phyloP scores from a whole-genome alignment of 2,329 filamentous ascomycete genomes.

The Cladobotryum protrusum region DNA sequence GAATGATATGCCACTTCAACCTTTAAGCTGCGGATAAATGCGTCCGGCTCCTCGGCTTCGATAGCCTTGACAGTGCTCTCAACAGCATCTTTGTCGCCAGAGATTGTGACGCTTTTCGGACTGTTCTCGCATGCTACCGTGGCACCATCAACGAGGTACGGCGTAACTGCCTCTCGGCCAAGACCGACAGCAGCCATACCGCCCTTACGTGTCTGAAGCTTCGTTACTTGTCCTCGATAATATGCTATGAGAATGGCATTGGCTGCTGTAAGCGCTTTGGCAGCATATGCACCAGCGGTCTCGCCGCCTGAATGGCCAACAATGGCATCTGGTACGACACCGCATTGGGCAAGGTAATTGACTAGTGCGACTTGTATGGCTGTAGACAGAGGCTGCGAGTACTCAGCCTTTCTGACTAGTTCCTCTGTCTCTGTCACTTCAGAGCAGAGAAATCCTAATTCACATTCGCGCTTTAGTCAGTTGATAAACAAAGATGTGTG shows the following conservation, averaged over 20 bases:
- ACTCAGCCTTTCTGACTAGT: not conserved
- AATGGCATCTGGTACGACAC: not conserved
- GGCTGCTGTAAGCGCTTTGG: too few species aligned
- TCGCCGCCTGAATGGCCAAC: too few species aligned
- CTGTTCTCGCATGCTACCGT: constrained; percentile 32
- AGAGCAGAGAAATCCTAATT: not conserved
- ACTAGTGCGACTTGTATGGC: constrained; percentile 36
- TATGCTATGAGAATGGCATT: too few species aligned
- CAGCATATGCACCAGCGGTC: too few species aligned
- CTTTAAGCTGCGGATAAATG: constrained; percentile 26
- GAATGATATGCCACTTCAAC: constrained; percentile 40
- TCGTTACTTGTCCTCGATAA: too few species aligned
- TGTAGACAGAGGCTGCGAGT: constrained; percentile 23
- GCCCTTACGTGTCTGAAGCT: constrained; percentile 10
- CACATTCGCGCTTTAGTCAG: not conserved
- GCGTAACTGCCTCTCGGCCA: constrained; percentile 21
- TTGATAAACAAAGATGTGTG: not conserved
- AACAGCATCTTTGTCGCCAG: constrained; percentile 23
- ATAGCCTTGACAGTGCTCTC: constrained; percentile 22
- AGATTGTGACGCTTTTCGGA: constrained; percentile 29
- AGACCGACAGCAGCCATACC: constrained; percentile 37
- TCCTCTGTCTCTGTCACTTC: not conserved
- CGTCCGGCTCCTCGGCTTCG: constrained; percentile 22
- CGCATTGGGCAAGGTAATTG: constrained; percentile 26
- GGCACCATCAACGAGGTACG: constrained; percentile 20